phyloP scores from a whole-genome alignment of 768 basidiomycete genomes.

The Amanita polypyramis region DNA sequence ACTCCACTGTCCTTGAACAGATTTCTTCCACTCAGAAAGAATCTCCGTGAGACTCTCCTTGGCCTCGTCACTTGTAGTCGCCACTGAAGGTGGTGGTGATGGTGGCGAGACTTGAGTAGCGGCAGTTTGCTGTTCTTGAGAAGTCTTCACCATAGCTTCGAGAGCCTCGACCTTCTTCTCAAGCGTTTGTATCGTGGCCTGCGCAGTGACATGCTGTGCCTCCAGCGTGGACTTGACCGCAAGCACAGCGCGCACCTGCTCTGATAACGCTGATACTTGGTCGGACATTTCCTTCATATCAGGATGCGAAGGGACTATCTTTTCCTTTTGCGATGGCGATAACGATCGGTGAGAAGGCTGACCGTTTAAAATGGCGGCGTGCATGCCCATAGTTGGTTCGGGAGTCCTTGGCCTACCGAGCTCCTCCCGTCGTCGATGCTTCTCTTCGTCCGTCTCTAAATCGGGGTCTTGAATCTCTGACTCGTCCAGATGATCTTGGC shows the following conservation, averaged over 20 bases:
- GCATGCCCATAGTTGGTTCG: slow-evolving; percentile 50
- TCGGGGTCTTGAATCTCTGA: slow-evolving; percentile 11
- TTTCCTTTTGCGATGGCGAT: slow-evolving; percentile 19
- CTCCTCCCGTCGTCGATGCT: slow-evolving; percentile 30
- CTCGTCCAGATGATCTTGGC: slow-evolving; percentile 14
- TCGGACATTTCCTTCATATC: slow-evolving; percentile 33
- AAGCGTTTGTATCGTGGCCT: slow-evolving; percentile 57
- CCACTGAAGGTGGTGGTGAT: neutral
- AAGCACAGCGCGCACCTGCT: slow-evolving; percentile 68
- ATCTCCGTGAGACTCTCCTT: slow-evolving; percentile 42
- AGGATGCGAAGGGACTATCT: slow-evolving; percentile 8
- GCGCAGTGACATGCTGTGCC: slow-evolving; percentile 67
- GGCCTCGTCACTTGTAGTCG: slow-evolving; percentile 16
- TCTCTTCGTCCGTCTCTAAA: slow-evolving; percentile 8
- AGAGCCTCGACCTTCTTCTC: slow-evolving; percentile 59
- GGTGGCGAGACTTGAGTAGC: slow-evolving; percentile 5
- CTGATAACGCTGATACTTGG: slow-evolving; percentile 54
- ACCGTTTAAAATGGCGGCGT: slow-evolving; percentile 10
- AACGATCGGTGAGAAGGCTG: slow-evolving; percentile 1
- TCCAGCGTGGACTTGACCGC: slow-evolving; percentile 66
- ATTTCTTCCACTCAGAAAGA: slow-evolving; percentile 64
- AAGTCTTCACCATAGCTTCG: slow-evolving; percentile 48
- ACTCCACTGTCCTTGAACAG: slow-evolving; percentile 73
- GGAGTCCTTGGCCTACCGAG: slow-evolving; percentile 71
- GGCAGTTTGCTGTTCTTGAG: slow-evolving; percentile 28